Evolutionary conservation across 352 stramenopile genomes (phyloP).

Genomic region (Phytophthora chlamydospora): DNA sequence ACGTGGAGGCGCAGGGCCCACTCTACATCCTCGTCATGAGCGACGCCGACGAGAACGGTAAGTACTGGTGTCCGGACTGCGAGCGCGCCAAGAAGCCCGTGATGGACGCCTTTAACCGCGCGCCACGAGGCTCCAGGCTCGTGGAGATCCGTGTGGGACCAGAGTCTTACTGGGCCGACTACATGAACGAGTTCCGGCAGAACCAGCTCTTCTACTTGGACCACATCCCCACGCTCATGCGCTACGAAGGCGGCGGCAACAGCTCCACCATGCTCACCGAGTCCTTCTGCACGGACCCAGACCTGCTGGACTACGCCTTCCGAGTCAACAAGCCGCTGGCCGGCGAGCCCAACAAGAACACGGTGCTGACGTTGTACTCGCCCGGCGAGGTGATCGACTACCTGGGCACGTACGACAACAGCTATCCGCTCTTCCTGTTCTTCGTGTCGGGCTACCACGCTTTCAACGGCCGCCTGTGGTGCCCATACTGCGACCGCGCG

Average conservation of each 20-base stretch:
- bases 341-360: conserved; percentile 55
- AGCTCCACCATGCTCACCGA: conserved; percentile 77
- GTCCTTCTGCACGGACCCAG: conserved; percentile 64
- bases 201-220: conserved; percentile 86
- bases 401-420: conserved; percentile 67
- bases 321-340: conserved; percentile 57
- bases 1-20: conserved; percentile 64
- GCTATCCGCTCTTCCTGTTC: conserved; percentile 78
- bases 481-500: conserved; percentile 76
- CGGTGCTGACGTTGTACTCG: conserved; percentile 61
- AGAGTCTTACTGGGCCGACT: conserved; percentile 65
- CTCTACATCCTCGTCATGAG: conserved; percentile 85
- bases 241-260: conserved; percentile 78
- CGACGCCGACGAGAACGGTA: conserved; percentile 63
- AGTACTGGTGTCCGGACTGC: conserved; percentile 87
- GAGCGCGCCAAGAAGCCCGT: conserved; percentile 71
- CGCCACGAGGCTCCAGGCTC: conserved; percentile 62
- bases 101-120: conserved; percentile 73
- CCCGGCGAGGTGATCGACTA: conserved; percentile 57
- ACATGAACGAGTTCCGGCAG: conserved; percentile 83
- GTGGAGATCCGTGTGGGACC: conserved; percentile 77
- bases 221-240: conserved; percentile 76
- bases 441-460: conserved; percentile 76
- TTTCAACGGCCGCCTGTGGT: conserved; percentile 85
- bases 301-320: conserved; percentile 76